A percentile compares a stretch with the other conserved stretches of the same genome.
Conservation (phyloP, 1,284 basidiomycete genomes). For the Sporisorium exsertum region DNA sequence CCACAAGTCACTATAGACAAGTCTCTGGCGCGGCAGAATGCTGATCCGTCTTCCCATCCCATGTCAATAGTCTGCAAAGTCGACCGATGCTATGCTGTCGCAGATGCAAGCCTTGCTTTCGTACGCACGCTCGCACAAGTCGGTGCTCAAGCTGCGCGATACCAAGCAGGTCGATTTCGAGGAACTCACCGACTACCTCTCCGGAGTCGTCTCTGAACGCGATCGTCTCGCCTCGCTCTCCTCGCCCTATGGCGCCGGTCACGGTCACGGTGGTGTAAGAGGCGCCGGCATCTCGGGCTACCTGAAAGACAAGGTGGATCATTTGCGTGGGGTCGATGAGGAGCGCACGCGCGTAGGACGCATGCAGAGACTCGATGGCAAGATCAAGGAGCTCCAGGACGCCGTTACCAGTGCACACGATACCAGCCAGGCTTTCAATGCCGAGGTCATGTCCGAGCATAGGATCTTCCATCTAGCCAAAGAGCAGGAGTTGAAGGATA, state of each 20-base stretch:
- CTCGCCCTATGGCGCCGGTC: constrained; percentile 58
- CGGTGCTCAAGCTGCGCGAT: constrained; percentile 91
- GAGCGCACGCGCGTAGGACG: constrained; percentile 90
- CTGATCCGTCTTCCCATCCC: neutral
- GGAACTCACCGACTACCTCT: constrained; percentile 93
- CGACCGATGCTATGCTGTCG: constrained; percentile 78
- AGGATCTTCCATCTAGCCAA: constrained; percentile 88
- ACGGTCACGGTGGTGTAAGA: constrained; percentile 70
- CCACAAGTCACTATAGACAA: too few species aligned
- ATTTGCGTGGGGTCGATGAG: constrained; percentile 89
- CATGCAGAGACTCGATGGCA: constrained; percentile 89
- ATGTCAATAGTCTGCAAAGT: constrained; percentile 47
- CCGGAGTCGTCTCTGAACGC: constrained; percentile 87
- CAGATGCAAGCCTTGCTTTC: constrained; percentile 88
- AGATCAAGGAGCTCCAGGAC: constrained; percentile 97
- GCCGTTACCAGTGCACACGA: constrained; percentile 94
- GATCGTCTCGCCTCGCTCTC: constrained; percentile 77
- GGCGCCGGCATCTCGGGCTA: constrained; percentile 83
- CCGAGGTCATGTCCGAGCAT: constrained; percentile 91
- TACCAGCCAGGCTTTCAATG: constrained; percentile 93
- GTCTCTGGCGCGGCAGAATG: neutral
- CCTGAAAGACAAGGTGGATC: constrained; percentile 91
- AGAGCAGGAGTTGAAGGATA: constrained; percentile 93
- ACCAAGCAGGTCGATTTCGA: constrained; percentile 99
- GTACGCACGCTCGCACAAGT: constrained; percentile 88